These are phyloP conservation scores for Septoria petroselini DNA, from an alignment of 2,329 filamentous ascomycete genomes.

Conservation along the genomic window DNA sequence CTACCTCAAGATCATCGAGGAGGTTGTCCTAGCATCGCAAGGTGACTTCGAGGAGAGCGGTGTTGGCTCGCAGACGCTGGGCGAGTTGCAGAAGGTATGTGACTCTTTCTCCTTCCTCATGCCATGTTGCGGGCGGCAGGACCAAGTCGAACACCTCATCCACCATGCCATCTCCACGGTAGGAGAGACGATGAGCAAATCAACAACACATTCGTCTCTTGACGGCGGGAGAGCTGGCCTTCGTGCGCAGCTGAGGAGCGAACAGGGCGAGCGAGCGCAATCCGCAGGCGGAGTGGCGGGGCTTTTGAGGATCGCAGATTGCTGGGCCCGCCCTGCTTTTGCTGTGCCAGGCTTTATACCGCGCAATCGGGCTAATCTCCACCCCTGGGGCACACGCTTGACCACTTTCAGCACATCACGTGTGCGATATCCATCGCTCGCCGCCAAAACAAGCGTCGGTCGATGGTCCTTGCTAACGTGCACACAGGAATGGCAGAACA, in stretches of 20 bases:
- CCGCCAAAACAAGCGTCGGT: too few relatives aligned
- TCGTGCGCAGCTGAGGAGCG: constrained; percentile 25
- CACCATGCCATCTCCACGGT: background rate
- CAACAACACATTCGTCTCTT: background rate
- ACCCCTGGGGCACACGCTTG: constrained; percentile 33
- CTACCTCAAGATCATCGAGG: constrained; percentile 88
- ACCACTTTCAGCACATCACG: constrained; percentile 35
- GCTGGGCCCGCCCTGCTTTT: constrained; percentile 46
- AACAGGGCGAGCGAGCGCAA: constrained; percentile 1
- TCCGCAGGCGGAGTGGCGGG: constrained; percentile 42
- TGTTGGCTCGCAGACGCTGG: constrained; percentile 79
- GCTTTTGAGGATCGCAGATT: constrained; percentile 39
- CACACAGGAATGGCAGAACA: constrained; percentile 84
- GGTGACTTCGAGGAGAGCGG: constrained; percentile 97
- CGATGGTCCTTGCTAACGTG: constrained; percentile 14
- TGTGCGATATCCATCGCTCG: constrained; percentile 11
- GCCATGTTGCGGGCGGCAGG: background rate
- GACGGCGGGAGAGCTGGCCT: constrained; percentile 6
- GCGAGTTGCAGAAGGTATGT: constrained; percentile 80
- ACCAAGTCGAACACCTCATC: background rate
- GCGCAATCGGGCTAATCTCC: constrained; percentile 25
- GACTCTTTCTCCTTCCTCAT: constrained; percentile 8
- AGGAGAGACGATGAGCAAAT: background rate
- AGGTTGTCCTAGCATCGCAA: constrained; percentile 61
- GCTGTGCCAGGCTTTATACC: constrained; percentile 47